A percentile compares a stretch with the other conserved stretches of the same genome.
Conservation (phyloP, 495 filamentous ascomycete species). For the Penicillium roqueforti region DNA sequence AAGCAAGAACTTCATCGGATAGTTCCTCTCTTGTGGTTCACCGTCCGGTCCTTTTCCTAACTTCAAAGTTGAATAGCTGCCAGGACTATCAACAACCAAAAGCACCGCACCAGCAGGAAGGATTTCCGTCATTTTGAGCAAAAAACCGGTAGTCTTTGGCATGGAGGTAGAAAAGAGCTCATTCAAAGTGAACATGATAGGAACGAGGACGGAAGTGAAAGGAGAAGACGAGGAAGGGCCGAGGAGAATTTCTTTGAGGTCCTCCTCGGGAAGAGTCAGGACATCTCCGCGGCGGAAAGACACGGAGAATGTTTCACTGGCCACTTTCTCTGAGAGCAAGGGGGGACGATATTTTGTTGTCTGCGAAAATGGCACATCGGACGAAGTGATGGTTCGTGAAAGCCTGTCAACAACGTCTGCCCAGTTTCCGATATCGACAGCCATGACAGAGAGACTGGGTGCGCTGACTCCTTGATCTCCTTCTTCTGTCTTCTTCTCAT, state of each 20-base stretch:
- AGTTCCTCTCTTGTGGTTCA: slow-evolving; percentile 55
- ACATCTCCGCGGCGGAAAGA: slow-evolving; percentile 60
- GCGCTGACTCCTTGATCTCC: background rate
- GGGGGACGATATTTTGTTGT: slow-evolving; percentile 45
- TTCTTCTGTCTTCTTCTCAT: background rate
- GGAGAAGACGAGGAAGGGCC: slow-evolving; percentile 11
- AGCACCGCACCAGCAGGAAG: slow-evolving; percentile 59
- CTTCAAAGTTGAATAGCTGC: slow-evolving; percentile 78
- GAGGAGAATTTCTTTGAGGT: slow-evolving; percentile 38
- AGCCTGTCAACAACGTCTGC: slow-evolving; percentile 54
- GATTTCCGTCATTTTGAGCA: slow-evolving; percentile 58
- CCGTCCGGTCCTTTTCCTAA: slow-evolving; percentile 45
- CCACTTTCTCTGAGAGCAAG: slow-evolving; percentile 44
- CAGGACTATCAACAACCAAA: slow-evolving; percentile 87
- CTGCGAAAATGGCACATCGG: slow-evolving; percentile 23
- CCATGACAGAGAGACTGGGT: slow-evolving; percentile 49
- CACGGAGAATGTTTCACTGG: slow-evolving; percentile 33
- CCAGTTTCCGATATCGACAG: slow-evolving; percentile 83
- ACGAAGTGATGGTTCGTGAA: slow-evolving; percentile 33
- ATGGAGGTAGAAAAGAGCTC: slow-evolving; percentile 82
- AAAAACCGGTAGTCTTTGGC: slow-evolving; percentile 65
- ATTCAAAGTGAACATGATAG: slow-evolving; percentile 93
- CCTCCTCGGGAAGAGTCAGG: slow-evolving; percentile 44
- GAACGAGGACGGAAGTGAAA: slow-evolving; percentile 53
- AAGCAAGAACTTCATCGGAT: slow-evolving; percentile 91